Base-by-base conservation (phyloP, 352 stramenopile genomes). In the Saprolegnia diclina region DNA sequence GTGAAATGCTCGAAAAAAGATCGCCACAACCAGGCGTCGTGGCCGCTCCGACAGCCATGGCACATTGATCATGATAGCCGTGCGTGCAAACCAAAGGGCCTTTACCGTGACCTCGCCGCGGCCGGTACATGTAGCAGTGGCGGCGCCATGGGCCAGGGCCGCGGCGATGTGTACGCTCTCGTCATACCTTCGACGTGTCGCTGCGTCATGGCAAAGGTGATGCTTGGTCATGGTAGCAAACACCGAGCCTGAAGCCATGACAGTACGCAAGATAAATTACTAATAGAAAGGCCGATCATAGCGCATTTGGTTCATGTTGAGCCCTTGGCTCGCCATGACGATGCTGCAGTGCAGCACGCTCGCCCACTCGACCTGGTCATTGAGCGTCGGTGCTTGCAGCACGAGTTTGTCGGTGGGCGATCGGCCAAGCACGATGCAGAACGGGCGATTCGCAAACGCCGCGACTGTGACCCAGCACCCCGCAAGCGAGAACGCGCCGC, bases 291-390 rank as follows among this genome's bases (percentile, higher is more conserved):
- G 63, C 1, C 24, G 14, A 11, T 69, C 21, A 19, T 52, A 46
- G 14, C 26, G 42, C 29, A 62, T 14, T 48, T 52, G 29, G 14
- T 4, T 22, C 18, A 48, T 45, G 0, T 35, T 95, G 62, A 95
- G 87, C 29, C 87, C 87, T 69, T 94, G 85, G 35, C 85, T 92
- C 18, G 90, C 83, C 77, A 95, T 90, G 64, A 84, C 82, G 66
- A 95, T 95, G 68, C 77, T 90, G 77, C 87, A 95, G 75, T 93
- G 92, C 54, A 95, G 82, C 44, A 90, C 80, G 57, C 85, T 93
- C 24, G 85, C 85, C 87, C 87, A 95, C 67, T 92, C 85, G 69
- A 93, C 79, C n/a, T 85, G 84, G 65, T 95, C 84, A n/a, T 85
- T 77, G 32, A 90, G 76, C 4, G 77, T 79, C 32, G 70, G 72